phyloP scores from a whole-genome alignment of 225 moss, liverwort and hornwort species.

The Bryoerythrophyllum caledonicum region DNA sequence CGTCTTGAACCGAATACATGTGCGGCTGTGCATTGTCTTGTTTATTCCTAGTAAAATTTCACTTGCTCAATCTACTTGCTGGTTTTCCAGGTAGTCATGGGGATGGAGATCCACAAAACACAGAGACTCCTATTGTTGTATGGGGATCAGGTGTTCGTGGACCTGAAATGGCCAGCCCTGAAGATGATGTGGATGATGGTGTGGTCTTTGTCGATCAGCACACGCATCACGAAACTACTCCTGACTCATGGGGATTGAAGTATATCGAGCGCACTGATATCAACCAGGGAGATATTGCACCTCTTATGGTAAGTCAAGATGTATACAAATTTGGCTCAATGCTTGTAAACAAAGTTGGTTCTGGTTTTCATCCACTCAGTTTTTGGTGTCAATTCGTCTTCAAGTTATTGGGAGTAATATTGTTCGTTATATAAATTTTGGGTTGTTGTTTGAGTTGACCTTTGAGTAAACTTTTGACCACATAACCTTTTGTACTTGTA shows the following conservation, averaged over 20 bases:
- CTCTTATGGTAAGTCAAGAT: constrained; percentile 72
- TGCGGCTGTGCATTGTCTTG: not conserved
- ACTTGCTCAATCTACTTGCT: not conserved
- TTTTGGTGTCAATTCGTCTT: not conserved
- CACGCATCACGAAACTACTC: constrained; percentile 81
- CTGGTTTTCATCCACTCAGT: not conserved
- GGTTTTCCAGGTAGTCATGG: constrained; percentile 85
- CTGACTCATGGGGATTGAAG: constrained; percentile 66
- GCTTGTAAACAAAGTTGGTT: not conserved
- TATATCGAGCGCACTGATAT: constrained; percentile 76
- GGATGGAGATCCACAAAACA: constrained; percentile 96
- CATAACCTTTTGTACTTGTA: not conserved
- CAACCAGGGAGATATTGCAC: constrained; percentile 94
- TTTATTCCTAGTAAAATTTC: not conserved
- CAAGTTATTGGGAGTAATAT: not conserved
- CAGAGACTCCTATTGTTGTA: constrained; percentile 90
- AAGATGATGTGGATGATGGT: constrained; percentile 65
- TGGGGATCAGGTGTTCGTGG: constrained; percentile 96
- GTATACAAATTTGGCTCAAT: not conserved
- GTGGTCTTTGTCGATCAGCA: constrained; percentile 85
- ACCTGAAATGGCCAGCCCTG: constrained; percentile 63
- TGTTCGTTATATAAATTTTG: not conserved
- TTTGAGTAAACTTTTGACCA: not conserved
- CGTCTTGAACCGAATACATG: constrained; percentile 12
- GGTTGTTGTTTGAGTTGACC: constrained; percentile 9